Conservation (phyloP, 352 stramenopile genomes). For the Globisporangium barbulae region DNA sequence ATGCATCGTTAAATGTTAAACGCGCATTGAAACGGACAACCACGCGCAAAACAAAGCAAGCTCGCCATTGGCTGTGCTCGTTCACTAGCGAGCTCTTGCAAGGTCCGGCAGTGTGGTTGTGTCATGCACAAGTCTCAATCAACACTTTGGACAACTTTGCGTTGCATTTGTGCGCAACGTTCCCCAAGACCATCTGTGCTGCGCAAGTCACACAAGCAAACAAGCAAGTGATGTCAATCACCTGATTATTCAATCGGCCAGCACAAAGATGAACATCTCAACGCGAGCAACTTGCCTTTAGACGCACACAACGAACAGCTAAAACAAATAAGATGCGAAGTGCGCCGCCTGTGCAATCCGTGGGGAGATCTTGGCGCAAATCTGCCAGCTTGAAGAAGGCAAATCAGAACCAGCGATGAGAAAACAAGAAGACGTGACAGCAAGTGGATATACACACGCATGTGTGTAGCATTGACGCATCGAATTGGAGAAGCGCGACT, state of each 20-base stretch:
- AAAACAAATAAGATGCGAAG: not conserved
- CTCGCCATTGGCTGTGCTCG: not conserved
- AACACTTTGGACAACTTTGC: no score
- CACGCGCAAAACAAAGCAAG: not conserved
- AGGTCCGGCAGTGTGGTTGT: not conserved
- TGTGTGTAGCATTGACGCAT: no score
- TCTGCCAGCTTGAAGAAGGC: not conserved
- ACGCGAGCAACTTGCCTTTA: not conserved
- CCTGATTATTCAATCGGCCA: no score
- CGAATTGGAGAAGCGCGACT: not conserved
- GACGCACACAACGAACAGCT: not conserved
- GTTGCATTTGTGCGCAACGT: not conserved
- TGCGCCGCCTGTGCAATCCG: not conserved
- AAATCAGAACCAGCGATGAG: conserved; percentile 1
- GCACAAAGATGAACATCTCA: not conserved
- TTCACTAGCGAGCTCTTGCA: not conserved
- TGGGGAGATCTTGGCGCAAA: not conserved
- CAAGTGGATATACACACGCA: not conserved
- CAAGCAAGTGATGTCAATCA: no score
- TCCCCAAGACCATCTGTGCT: not conserved
- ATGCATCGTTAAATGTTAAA: not conserved
- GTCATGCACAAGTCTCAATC: not conserved
- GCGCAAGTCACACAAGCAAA: not conserved
- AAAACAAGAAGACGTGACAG: not conserved
- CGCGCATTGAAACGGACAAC: not conserved